phyloP scores from a whole-genome alignment of 768 basidiomycete species.

The Sarcodon aspratus region DNA sequence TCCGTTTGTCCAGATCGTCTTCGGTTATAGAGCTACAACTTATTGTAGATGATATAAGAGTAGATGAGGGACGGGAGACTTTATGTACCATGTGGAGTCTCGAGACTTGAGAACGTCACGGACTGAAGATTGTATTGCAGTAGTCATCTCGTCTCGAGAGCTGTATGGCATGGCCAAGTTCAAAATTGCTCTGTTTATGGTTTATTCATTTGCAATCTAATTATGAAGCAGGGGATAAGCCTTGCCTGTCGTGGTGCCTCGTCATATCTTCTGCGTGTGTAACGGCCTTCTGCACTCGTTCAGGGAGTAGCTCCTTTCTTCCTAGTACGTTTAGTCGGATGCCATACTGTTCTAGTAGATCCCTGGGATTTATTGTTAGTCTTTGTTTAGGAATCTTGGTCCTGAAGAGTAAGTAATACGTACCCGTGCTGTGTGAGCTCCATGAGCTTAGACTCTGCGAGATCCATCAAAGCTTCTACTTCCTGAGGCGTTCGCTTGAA shows the following conservation, averaged over 20 bases:
- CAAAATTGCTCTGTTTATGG: constrained; percentile 55
- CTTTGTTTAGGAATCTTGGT: background rate
- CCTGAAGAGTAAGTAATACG: constrained; percentile 12
- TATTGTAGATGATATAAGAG: background rate
- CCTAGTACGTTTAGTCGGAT: constrained; percentile 83
- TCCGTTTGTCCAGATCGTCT: constrained; percentile 48
- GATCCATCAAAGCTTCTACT: constrained; percentile 77
- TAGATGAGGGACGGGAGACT: too few relatives aligned
- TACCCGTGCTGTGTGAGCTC: constrained; percentile 80
- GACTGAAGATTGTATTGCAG: constrained; percentile 52
- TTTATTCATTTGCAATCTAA: background rate
- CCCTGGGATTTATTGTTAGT: constrained; percentile 30
- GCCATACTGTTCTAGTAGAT: constrained; percentile 70
- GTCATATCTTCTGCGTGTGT: constrained; percentile 70
- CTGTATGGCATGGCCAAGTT: constrained; percentile 93
- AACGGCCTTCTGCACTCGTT: constrained; percentile 58
- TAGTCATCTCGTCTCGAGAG: constrained; percentile 83
- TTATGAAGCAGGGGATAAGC: constrained; percentile 1
- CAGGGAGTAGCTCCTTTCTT: constrained; percentile 61
- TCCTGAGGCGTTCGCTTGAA: constrained; percentile 83
- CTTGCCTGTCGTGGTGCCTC: constrained; percentile 56
- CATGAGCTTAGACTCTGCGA: constrained; percentile 67
- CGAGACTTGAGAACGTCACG: constrained; percentile 7
- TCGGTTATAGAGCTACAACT: constrained; percentile 43
- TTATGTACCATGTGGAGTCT: too few relatives aligned